A percentile compares a stretch with the other conserved stretches of the same genome.
These are phyloP conservation scores for Populus pruinosa DNA, from an alignment of 345 rosid species.

Conservation along the genomic window DNA sequence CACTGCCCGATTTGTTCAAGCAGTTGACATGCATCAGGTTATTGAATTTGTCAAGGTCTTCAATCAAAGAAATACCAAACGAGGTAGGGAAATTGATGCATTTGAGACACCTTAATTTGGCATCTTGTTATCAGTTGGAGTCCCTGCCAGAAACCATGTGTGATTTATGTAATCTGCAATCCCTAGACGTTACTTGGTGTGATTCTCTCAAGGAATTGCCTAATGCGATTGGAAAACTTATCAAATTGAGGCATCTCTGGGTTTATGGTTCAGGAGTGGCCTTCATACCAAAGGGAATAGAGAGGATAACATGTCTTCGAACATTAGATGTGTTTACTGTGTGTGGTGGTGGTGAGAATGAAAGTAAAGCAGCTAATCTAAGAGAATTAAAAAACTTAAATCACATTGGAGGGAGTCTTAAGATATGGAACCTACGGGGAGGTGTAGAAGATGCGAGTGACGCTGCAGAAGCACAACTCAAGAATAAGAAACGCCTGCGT, in stretches of 20 bases:
- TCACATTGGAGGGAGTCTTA: not conserved
- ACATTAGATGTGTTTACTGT: not conserved
- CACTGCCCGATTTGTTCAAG: not conserved
- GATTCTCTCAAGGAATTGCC: not conserved
- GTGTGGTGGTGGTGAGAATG: not conserved
- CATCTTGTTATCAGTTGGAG: fast-evolving
- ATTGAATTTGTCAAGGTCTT: not conserved
- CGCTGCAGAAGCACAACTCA: not conserved
- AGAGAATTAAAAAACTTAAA: not conserved
- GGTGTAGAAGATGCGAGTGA: not conserved
- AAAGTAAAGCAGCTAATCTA: not conserved
- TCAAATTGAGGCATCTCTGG: not conserved
- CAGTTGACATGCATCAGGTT: not conserved
- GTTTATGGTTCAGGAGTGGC: not conserved
- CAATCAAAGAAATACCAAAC: not conserved
- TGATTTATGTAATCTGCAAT: conserved; percentile 7
- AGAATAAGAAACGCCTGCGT: not conserved
- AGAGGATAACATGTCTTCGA: conserved; percentile 2
- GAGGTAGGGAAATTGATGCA: not conserved
- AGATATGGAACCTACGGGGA: not conserved
- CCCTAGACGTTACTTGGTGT: not conserved
- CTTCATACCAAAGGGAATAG: conserved; percentile 17
- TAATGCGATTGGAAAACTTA: not conserved
- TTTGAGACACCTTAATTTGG: conserved; percentile 14
- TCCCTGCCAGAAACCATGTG: conserved; percentile 11